A percentile compares a stretch with the other conserved stretches of the same genome.
These are phyloP conservation scores for Circinella umbellata DNA, from an alignment of 371 early-diverging fungal species.

Conservation along the genomic window DNA sequence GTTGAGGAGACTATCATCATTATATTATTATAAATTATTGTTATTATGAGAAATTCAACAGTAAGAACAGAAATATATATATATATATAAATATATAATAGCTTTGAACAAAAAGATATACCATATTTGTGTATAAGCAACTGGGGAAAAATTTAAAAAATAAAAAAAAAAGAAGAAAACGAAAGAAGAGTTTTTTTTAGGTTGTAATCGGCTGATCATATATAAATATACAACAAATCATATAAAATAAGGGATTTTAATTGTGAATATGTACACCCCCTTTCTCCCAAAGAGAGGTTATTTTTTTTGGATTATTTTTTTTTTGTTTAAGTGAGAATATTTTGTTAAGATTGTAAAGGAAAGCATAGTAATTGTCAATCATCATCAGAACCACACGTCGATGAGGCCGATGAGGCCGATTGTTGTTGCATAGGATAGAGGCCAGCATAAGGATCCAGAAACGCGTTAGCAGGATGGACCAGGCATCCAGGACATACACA, in stretches of 20 bases:
- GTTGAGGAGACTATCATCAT: conserved; percentile 7
- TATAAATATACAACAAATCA: background rate
- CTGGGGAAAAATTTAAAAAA: background rate
- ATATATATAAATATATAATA: too few relatives aligned
- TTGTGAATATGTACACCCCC: conserved; percentile 3
- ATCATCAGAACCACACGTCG: conserved; percentile 18
- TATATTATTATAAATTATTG: background rate
- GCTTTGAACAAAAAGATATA: background rate
- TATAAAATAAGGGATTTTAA: background rate
- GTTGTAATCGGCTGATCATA: conserved; percentile 2
- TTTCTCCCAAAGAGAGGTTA: conserved; percentile 1
- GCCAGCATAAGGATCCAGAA: conserved; percentile 31
- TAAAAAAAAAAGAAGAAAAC: background rate
- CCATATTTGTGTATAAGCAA: background rate
- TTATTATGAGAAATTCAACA: background rate
- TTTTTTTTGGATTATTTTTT: conserved; percentile 2
- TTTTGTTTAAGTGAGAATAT: too few relatives aligned
- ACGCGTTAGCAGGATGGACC: conserved; percentile 27
- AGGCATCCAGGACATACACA: conserved; percentile 35
- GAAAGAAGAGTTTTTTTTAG: background rate
- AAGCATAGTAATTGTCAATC: conserved; percentile 11
- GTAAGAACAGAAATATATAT: background rate
- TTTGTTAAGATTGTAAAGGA: background rate
- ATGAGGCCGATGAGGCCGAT: conserved; percentile 13
- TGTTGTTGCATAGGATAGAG: conserved; percentile 10